phyloP scores from a whole-genome alignment of 1,284 basidiomycete genomes.

The Caloboletus inedulis region DNA sequence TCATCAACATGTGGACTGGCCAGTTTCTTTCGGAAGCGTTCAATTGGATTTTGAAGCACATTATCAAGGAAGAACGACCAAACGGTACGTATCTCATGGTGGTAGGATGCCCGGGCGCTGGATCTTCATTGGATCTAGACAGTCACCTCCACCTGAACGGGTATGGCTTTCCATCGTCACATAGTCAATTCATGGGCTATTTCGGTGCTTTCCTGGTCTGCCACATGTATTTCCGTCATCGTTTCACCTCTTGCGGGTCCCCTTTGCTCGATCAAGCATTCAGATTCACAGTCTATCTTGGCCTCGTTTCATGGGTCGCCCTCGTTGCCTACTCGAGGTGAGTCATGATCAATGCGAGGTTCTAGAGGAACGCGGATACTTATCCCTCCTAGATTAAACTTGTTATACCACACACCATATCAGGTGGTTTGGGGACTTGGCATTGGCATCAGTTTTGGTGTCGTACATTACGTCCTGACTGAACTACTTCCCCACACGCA shows the following conservation, averaged over 20 bases:
- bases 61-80: conserved; percentile 69
- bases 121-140: conserved; percentile 11
- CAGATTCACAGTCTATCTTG: conserved; percentile 46
- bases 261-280: conserved; percentile 49
- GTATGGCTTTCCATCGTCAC: conserved; percentile 86
- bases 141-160: conserved; percentile 44
- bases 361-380: not conserved
- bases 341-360: not conserved
- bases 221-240: conserved; percentile 71
- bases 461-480: conserved; percentile 53
- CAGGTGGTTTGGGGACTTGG: conserved; percentile 74
- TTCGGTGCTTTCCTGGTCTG: conserved; percentile 74
- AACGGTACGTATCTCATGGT: conserved; percentile 42
- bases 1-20: conserved; percentile 81
- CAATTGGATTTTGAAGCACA: conserved; percentile 69
- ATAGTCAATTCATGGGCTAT: conserved; percentile 88
- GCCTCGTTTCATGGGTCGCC: conserved; percentile 52
- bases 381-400: conserved; percentile 49
- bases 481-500: conserved; percentile 57
- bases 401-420: conserved; percentile 68
- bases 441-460: conserved; percentile 63
- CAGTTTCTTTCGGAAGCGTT: conserved; percentile 72
- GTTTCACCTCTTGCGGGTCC: conserved; percentile 54
- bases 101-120: not conserved
- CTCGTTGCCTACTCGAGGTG: conserved; percentile 80